A percentile compares a stretch with the other conserved stretches of the same genome.
Conservation (phyloP, 169 alveolate genomes). For the Miamiensis avidus region DNA sequence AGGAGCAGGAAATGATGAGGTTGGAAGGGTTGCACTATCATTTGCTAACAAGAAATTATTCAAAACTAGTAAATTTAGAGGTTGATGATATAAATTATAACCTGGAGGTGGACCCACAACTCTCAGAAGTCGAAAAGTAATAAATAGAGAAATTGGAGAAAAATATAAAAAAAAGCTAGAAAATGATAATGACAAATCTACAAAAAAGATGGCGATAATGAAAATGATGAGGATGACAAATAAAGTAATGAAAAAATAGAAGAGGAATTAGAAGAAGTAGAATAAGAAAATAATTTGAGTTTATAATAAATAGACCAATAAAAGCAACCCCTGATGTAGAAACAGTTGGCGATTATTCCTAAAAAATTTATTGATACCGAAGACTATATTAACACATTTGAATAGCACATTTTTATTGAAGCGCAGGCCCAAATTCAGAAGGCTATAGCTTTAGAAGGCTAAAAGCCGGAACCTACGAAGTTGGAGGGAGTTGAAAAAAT, state of each 20-base stretch:
- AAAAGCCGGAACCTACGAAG: background rate
- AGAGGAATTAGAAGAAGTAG: background rate
- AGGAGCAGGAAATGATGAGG: background rate
- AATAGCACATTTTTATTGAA: constrained; percentile 12
- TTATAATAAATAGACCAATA: too few species aligned
- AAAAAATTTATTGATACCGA: constrained; percentile 6
- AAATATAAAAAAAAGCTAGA: too few species aligned
- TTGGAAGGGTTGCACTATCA: background rate
- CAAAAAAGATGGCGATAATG: too few species aligned
- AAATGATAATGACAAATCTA: too few species aligned
- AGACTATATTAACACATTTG: constrained; percentile 26
- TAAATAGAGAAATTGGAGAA: too few species aligned
- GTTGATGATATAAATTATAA: too few species aligned
- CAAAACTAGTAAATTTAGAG: too few species aligned
- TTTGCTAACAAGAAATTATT: background rate
- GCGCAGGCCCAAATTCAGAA: constrained; percentile 16
- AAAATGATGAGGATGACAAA: background rate
- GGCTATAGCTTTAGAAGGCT: constrained; percentile 11
- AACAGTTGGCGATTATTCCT: constrained; percentile 20
- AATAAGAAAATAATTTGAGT: background rate
- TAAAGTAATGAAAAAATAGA: background rate
- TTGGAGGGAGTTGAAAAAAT: background rate
- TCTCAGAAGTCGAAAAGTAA: too few species aligned
- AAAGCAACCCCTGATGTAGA: background rate
- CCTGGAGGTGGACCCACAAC: too few species aligned